Evolutionary conservation across 1,139 yeast species (phyloP), one percentile per base, ranked within the genome.

Genomic region (Hemisphaericaspora lyxosophila): DNA sequence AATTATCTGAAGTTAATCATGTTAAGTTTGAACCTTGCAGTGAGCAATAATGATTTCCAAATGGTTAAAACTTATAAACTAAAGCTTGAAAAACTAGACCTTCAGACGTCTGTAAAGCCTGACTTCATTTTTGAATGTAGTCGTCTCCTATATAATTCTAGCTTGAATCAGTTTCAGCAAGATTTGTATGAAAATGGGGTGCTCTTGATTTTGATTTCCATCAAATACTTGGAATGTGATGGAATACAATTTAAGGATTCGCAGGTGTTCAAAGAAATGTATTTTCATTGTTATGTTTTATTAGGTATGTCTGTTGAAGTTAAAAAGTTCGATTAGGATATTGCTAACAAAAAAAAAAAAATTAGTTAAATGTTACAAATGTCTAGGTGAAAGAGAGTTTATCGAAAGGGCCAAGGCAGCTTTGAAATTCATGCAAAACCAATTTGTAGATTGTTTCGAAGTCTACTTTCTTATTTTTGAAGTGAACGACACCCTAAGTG

Each of bases 71-170:
- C 23, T 13, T 41, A 33, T 24, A 41, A 39, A 15, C n/a, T 35
- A 9, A 34, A 30, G 22, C 26, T 39, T n/a, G 25, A 18, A 13
- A 26, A 12, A 11, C 23, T 35, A 12, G 26, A 33, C 3, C 13
- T 27, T 7, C 11, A 26, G 6, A 31, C 31, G 11, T 24, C 34
- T 12, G 19, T 30, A 2, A 34, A 34, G 9, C 24, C 31, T 11
- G 36, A 35, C 6, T 43, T 43, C 28, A 29, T 41, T 12, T 17
- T 35, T 13, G 46, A 43, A 37, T 41, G 41, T 17, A 36, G 43
- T 17, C 31, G 43, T 7, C 15, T 33, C n/a, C 36, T 43, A 30
- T 43, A 41, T 26, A 43, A 43, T 15, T 26, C 32, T 3, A 26
- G 40, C 15, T 40, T 44, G 19, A 19, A 15, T 2, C 34, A 23